Evolutionary conservation across 192 early-diverging fungal species (phyloP).

Genomic region (Chytriomyces hyalinus): DNA sequence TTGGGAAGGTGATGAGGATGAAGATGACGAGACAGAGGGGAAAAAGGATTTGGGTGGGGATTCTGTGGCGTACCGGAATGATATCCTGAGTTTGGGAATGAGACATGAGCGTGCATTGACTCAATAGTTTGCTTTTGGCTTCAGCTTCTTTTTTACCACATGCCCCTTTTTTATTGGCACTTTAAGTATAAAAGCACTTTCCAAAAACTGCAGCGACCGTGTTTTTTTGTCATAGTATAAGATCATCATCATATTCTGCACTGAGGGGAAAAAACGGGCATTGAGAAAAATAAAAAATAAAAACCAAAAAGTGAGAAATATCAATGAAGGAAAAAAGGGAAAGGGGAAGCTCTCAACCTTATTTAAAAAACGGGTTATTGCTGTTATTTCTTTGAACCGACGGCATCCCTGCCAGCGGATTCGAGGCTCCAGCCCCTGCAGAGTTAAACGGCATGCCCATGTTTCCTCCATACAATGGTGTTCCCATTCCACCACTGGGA

Average conservation of each 20-base stretch:
- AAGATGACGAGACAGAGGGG: too few species aligned
- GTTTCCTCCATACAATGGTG: slow-evolving; percentile 3
- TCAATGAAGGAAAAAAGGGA: neutral
- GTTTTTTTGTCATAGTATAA: too few species aligned
- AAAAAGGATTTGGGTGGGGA: too few species aligned
- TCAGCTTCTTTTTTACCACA: neutral
- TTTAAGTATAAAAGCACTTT: neutral
- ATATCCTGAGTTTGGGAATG: neutral
- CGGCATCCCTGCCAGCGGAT: neutral
- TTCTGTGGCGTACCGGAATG: too few species aligned
- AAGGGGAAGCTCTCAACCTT: neutral
- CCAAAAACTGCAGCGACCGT: too few species aligned
- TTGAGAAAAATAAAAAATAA: neutral
- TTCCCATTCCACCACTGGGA: neutral
- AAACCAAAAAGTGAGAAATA: neutral
- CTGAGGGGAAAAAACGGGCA: neutral
- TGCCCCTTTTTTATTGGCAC: neutral
- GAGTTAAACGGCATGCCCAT: neutral
- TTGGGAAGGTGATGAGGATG: neutral
- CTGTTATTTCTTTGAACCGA: slow-evolving; percentile 25
- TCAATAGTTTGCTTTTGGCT: neutral
- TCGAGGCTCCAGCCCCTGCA: neutral
- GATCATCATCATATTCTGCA: too few species aligned
- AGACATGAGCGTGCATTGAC: slow-evolving; percentile 1
- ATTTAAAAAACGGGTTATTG: slow-evolving; percentile 23